These are phyloP conservation scores for Rhodamnia argentea DNA, from an alignment of 345 rosid species.

Conservation along the genomic window DNA sequence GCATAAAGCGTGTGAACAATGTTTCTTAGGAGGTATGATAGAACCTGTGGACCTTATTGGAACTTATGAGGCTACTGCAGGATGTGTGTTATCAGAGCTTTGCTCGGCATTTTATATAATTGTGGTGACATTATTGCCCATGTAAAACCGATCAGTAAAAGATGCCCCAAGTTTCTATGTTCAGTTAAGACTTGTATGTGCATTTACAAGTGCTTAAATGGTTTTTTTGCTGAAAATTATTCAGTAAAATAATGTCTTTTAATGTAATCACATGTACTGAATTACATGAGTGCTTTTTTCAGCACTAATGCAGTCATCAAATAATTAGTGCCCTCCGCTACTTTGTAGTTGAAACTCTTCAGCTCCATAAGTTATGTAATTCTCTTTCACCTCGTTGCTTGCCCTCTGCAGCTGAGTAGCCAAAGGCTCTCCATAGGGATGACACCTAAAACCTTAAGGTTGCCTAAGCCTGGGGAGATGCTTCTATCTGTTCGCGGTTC, in stretches of 20 bases:
- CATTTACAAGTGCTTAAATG: not conserved
- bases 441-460: conserved; percentile 80
- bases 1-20: not conserved
- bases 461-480: conserved; percentile 86
- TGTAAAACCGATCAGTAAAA: not conserved
- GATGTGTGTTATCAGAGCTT: not conserved
- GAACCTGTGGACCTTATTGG: not conserved
- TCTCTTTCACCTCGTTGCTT: not conserved
- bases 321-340: not conserved
- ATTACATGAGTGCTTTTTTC: not conserved
- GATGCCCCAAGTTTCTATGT: not conserved
- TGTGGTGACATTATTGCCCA: not conserved
- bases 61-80: not conserved
- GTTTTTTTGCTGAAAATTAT: not conserved
- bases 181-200: not conserved
- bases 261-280: not conserved
- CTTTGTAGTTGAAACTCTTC: not conserved
- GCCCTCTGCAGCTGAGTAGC: conserved; percentile 35
- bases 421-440: conserved; percentile 86
- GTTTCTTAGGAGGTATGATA: not conserved
- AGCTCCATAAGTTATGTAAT: not conserved
- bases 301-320: not conserved
- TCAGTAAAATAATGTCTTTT: not conserved
- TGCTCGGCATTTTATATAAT: not conserved
- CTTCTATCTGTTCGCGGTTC: conserved; percentile 87